A percentile compares a stretch with the other conserved stretches of the same genome.
Evolutionary conservation across 129 eudicot species (phyloP).

Genomic region (Arctium minus): DNA sequence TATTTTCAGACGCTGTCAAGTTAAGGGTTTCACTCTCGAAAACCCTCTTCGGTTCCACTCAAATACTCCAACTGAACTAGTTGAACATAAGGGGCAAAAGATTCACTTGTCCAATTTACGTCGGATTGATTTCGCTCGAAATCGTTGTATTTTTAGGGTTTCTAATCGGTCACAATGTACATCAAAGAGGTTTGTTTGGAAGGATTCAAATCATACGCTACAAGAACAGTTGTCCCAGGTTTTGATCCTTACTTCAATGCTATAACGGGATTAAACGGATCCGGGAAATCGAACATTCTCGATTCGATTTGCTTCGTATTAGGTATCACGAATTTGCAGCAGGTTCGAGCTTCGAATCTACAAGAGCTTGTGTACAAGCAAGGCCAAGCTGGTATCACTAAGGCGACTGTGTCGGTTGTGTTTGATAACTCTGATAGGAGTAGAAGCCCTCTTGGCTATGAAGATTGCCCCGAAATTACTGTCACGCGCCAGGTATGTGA

Average conservation of each 20-base stretch:
- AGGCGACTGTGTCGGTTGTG: slow-evolving; percentile 93
- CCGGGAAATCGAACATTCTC: slow-evolving; percentile 96
- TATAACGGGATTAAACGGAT: slow-evolving; percentile 91
- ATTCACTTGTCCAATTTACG: neutral
- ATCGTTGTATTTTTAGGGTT: slow-evolving; percentile 6
- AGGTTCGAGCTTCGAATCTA: slow-evolving; percentile 93
- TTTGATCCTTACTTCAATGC: slow-evolving; percentile 96
- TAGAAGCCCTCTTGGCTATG: slow-evolving; percentile 92
- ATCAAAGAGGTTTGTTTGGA: slow-evolving; percentile 86
- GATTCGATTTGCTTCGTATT: slow-evolving; percentile 96
- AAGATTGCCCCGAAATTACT: slow-evolving; percentile 85
- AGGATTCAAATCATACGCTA: slow-evolving; percentile 98
- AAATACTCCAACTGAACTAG: neutral
- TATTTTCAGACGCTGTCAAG: neutral
- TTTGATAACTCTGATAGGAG: slow-evolving; percentile 85
- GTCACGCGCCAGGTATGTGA: slow-evolving; percentile 91
- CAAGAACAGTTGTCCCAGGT: slow-evolving; percentile 89
- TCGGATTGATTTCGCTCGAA: neutral
- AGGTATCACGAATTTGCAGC: slow-evolving; percentile 95
- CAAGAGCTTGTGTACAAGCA: slow-evolving; percentile 98
- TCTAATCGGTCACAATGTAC: slow-evolving; percentile 41
- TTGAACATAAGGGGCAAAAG: neutral
- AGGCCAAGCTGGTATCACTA: slow-evolving; percentile 99
- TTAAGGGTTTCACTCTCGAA: slow-evolving; percentile 25
- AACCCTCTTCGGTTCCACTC: neutral